phyloP scores from a whole-genome alignment of 108 stramenopile genomes.

The Schizochytrium sp. region DNA sequence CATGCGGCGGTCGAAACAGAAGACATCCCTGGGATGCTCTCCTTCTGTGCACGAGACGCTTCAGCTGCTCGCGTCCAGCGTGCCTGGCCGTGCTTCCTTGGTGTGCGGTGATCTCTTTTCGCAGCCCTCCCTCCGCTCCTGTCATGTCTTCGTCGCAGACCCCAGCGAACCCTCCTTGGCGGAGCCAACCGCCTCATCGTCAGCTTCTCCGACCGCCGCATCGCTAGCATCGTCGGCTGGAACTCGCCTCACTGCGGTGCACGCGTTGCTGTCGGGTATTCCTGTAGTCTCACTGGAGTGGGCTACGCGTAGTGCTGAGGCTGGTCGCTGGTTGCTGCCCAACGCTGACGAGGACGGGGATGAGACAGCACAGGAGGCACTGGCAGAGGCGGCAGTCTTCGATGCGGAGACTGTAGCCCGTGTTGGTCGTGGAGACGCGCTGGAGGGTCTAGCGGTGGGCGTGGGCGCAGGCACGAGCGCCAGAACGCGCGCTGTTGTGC shows the following conservation, averaged over 20 bases:
- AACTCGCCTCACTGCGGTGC: not conserved
- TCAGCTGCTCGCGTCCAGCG: not conserved
- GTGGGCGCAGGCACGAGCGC: not conserved
- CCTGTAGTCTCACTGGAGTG: conserved; percentile 7
- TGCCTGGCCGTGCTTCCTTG: not conserved
- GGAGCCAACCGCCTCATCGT: not conserved
- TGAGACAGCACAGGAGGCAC: not conserved
- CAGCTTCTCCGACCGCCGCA: not conserved
- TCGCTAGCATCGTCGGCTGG: not conserved
- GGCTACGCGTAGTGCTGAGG: not conserved
- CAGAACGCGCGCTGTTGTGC: not conserved
- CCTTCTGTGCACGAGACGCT: conserved; percentile 20
- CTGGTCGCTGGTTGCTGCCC: not conserved
- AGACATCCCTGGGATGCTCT: not conserved
- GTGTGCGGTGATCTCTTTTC: not conserved
- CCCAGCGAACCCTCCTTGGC: not conserved
- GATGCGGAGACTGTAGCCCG: not conserved
- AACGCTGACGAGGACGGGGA: not conserved
- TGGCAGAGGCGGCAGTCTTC: not conserved
- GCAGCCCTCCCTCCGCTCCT: not conserved
- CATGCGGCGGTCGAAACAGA: too few relatives aligned
- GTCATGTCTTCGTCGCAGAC: not conserved
- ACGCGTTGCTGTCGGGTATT: not conserved
- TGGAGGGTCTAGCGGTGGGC: not conserved
- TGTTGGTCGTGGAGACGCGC: not conserved